phyloP scores from a whole-genome alignment of 345 rosid species.

The Pelargonium nanum region DNA sequence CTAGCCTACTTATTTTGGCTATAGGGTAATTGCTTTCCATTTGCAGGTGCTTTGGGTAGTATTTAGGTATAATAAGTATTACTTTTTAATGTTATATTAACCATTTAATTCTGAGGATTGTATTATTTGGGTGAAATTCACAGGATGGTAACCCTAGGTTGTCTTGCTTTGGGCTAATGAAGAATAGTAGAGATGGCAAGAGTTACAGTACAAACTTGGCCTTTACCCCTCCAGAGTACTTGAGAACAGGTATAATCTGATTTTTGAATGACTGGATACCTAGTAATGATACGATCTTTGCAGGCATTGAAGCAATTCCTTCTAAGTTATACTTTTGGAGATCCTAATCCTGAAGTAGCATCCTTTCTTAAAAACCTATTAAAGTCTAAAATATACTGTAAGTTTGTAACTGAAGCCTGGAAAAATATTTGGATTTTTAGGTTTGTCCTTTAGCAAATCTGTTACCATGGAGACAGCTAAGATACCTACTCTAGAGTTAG shows the following conservation, averaged over 20 bases:
- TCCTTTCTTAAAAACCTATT: too few relatives aligned
- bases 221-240: slow-evolving; percentile 43
- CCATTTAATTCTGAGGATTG: neutral
- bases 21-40: too few relatives aligned
- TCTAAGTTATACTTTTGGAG: too few relatives aligned
- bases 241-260: slow-evolving; percentile 27
- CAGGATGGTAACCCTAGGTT: slow-evolving; percentile 47
- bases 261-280: neutral
- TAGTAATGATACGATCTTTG: neutral
- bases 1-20: too few relatives aligned
- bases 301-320: neutral
- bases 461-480: too few relatives aligned
- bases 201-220: slow-evolving; percentile 42
- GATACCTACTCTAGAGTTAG: too few relatives aligned
- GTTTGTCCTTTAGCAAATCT: too few relatives aligned
- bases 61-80: neutral
- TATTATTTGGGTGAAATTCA: slow-evolving; percentile 3
- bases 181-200: slow-evolving; percentile 45
- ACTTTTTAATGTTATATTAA: neutral
- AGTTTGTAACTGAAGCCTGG: too few relatives aligned
- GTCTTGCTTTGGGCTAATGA: slow-evolving; percentile 44
- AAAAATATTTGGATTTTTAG: too few relatives aligned
- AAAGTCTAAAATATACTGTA: too few relatives aligned
- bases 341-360: too few relatives aligned
- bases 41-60: too few relatives aligned